Conservation (phyloP, 2,329 filamentous ascomycete species). For the Tolypocladium cylindrosporum region DNA sequence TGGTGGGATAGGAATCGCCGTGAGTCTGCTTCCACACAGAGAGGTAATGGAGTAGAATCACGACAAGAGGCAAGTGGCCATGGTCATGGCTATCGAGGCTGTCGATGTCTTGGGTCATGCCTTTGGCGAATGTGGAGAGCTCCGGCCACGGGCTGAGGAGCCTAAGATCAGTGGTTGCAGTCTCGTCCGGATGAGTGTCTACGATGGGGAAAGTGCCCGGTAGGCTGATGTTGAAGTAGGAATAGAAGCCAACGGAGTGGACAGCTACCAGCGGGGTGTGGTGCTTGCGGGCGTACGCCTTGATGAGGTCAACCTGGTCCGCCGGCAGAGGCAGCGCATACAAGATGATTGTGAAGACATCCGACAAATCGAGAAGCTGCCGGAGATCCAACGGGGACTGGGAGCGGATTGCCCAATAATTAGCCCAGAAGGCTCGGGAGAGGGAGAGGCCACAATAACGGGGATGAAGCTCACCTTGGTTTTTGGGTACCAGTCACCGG, state of each 20-base stretch:
- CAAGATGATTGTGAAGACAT: constrained; percentile 42
- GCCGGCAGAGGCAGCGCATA: constrained; percentile 40
- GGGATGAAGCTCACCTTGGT: constrained; percentile 16
- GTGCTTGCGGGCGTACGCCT: constrained; percentile 39
- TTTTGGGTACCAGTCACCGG: constrained; percentile 59
- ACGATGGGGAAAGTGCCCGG: constrained; percentile 82
- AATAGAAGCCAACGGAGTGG: constrained; percentile 87
- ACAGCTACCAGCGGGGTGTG: constrained; percentile 70
- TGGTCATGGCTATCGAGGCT: constrained; percentile 69
- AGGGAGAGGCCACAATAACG: not conserved
- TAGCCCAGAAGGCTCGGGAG: not conserved
- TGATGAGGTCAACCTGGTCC: constrained; percentile 32
- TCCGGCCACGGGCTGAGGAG: constrained; percentile 81
- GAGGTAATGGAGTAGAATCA: constrained; percentile 73
- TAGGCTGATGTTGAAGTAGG: constrained; percentile 72
- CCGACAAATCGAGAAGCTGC: constrained; percentile 28
- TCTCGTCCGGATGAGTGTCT: constrained; percentile 87
- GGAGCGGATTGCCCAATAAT: not conserved
- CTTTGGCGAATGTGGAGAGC: constrained; percentile 54
- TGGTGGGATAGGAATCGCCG: constrained; percentile 56
- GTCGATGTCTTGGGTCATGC: constrained; percentile 61
- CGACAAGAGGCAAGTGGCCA: constrained; percentile 82
- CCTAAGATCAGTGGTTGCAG: constrained; percentile 74
- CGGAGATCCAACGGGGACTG: constrained; percentile 24
- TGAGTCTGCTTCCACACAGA: constrained; percentile 68